phyloP scores from a whole-genome alignment of 306 rosid genomes.

The Potentilla sterilis region DNA sequence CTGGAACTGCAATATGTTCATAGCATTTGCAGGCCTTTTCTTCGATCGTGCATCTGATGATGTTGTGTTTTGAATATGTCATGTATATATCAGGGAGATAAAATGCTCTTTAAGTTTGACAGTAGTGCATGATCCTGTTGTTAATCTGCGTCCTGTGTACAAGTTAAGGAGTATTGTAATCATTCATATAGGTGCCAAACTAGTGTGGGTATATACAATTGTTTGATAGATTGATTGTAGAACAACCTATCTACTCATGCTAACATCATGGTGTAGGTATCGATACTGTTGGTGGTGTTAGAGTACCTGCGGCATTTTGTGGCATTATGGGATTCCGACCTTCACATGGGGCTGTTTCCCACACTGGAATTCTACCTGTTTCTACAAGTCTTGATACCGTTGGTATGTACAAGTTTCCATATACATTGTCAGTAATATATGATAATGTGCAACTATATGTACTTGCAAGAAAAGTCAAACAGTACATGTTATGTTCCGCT shows the following conservation, averaged over 20 bases:
- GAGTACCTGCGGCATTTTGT: constrained; percentile 94
- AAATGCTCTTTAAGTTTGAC: background rate
- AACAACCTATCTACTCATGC: constrained; percentile 10
- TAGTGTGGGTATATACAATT: background rate
- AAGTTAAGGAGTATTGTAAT: background rate
- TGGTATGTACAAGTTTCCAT: constrained; percentile 47
- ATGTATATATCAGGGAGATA: background rate
- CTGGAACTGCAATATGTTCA: background rate
- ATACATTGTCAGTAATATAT: constrained; percentile 10
- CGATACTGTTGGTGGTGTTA: constrained; percentile 91
- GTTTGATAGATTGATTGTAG: background rate
- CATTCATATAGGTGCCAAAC: background rate
- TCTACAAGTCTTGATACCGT: constrained; percentile 83
- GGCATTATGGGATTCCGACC: constrained; percentile 93
- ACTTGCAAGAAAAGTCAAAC: background rate
- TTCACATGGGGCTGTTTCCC: constrained; percentile 87
- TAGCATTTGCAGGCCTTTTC: background rate
- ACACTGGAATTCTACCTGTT: constrained; percentile 61
- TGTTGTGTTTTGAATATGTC: background rate
- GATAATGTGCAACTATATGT: background rate
- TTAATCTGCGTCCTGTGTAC: background rate
- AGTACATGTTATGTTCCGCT: background rate
- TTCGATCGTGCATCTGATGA: background rate
- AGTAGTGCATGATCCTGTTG: background rate
- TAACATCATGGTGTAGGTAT: constrained; percentile 49